Conservation (phyloP, 805 yeast species). For the Wickerhamomyces pijperi region DNA sequence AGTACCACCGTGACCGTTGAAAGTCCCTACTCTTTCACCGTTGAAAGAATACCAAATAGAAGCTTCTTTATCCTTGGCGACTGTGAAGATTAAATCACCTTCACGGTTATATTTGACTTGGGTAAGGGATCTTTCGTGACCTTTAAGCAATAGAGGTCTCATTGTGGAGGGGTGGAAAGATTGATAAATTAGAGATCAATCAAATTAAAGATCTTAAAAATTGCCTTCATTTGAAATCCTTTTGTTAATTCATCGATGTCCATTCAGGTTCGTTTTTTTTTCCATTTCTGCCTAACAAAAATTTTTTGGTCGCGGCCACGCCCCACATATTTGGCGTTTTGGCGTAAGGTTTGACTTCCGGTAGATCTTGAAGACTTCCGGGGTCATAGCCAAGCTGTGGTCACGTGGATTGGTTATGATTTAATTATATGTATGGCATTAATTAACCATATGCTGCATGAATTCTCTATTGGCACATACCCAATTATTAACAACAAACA, state of each 20-base stretch:
- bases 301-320: conserved; percentile 1
- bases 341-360: not conserved
- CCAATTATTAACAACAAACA: too few relatives aligned
- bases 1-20: conserved; percentile 83
- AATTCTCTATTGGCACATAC: too few relatives aligned
- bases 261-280: too few relatives aligned
- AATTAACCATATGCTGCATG: too few relatives aligned
- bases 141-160: conserved; percentile 71
- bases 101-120: conserved; percentile 93
- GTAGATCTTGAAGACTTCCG: not conserved
- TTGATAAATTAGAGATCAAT: too few relatives aligned
- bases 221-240: not conserved
- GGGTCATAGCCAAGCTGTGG: not conserved
- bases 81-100: conserved; percentile 88
- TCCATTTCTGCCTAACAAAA: conserved; percentile 1
- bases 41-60: conserved; percentile 90
- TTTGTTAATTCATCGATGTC: not conserved
- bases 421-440: too few relatives aligned
- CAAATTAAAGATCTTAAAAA: too few relatives aligned
- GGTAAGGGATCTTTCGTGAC: conserved; percentile 95
- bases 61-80: conserved; percentile 83
- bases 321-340: not conserved
- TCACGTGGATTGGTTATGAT: too few relatives aligned
- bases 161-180: conserved; percentile 20
- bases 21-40: conserved; percentile 95